These are phyloP conservation scores for Cladophialophora carrionii DNA, from an alignment of 2,329 filamentous ascomycete genomes.

Conservation along the genomic window DNA sequence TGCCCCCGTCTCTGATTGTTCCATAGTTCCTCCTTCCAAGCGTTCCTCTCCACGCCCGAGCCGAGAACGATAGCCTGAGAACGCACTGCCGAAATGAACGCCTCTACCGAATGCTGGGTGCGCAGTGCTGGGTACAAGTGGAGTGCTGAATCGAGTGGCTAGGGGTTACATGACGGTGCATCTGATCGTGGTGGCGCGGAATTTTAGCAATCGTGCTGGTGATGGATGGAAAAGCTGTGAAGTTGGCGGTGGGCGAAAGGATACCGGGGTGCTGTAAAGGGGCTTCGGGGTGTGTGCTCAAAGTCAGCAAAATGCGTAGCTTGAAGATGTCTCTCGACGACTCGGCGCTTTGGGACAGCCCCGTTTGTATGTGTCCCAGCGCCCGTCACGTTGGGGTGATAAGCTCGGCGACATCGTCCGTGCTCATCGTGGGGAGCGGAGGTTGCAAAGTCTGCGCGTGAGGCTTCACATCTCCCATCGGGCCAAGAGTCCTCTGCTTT, in stretches of 20 bases:
- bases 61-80: slow-evolving; percentile 14
- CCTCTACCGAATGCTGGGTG: slow-evolving; percentile 35
- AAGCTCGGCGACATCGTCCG: slow-evolving; percentile 7
- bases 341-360: slow-evolving; percentile 4
- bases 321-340: slow-evolving; percentile 16
- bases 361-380: background rate
- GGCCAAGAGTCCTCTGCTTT: background rate
- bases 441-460: background rate
- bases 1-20: slow-evolving; percentile 23
- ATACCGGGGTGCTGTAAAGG: slow-evolving; percentile 4
- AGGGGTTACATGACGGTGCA: slow-evolving; percentile 40
- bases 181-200: slow-evolving; percentile 42
- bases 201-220: slow-evolving; percentile 41
- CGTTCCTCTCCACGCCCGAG: slow-evolving; percentile 17
- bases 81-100: slow-evolving; percentile 29
- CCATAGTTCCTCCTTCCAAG: slow-evolving; percentile 13
- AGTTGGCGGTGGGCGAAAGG: slow-evolving; percentile 21
- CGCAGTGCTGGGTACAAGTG: slow-evolving; percentile 21
- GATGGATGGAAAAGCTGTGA: slow-evolving; percentile 42
- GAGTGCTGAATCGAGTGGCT: slow-evolving; percentile 29
- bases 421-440: slow-evolving; percentile 7
- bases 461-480: slow-evolving; percentile 1
- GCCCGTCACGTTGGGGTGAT: background rate
- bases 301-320: slow-evolving; percentile 40
- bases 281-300: slow-evolving; percentile 44